Evolutionary conservation across 495 filamentous ascomycete species (phyloP).

Genomic region (Neurospora discreta): DNA sequence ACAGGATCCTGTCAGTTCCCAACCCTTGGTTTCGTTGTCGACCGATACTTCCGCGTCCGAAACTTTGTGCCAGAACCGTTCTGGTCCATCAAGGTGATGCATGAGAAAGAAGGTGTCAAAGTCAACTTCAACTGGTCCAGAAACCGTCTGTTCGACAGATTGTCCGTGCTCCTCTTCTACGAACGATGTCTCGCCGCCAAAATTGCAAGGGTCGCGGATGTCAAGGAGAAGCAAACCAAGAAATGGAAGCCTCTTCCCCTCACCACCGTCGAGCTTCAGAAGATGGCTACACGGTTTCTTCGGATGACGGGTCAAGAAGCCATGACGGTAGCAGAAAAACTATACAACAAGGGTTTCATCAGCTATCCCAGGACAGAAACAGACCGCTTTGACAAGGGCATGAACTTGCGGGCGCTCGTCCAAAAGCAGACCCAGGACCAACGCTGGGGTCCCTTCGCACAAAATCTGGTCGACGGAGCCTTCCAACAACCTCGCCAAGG

Average conservation of each 20-base stretch:
- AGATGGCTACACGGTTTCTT: slow-evolving; percentile 80
- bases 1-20: slow-evolving; percentile 93
- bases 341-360: slow-evolving; percentile 93
- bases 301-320: slow-evolving; percentile 75
- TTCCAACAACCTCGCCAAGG: slow-evolving; percentile 77
- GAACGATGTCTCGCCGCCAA: slow-evolving; percentile 75
- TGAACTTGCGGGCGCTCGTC: slow-evolving; percentile 70
- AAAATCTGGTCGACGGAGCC: slow-evolving; percentile 61
- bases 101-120: slow-evolving; percentile 62
- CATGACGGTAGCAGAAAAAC: slow-evolving; percentile 80
- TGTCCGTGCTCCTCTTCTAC: slow-evolving; percentile 67
- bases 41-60: slow-evolving; percentile 81
- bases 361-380: slow-evolving; percentile 96
- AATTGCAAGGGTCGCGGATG: slow-evolving; percentile 66
- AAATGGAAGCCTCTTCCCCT: slow-evolving; percentile 91
- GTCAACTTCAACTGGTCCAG: slow-evolving; percentile 82
- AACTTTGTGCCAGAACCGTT: slow-evolving; percentile 91
- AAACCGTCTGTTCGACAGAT: slow-evolving; percentile 76
- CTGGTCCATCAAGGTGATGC: slow-evolving; percentile 82
- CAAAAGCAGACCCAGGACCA: slow-evolving; percentile 71
- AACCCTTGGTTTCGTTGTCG: slow-evolving; percentile 91
- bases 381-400: slow-evolving; percentile 85
- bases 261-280: slow-evolving; percentile 97
- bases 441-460: slow-evolving; percentile 75
- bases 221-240: slow-evolving; percentile 80